These are phyloP conservation scores for Miamiensis avidus DNA, from an alignment of 169 alveolate genomes.

Conservation along the genomic window DNA sequence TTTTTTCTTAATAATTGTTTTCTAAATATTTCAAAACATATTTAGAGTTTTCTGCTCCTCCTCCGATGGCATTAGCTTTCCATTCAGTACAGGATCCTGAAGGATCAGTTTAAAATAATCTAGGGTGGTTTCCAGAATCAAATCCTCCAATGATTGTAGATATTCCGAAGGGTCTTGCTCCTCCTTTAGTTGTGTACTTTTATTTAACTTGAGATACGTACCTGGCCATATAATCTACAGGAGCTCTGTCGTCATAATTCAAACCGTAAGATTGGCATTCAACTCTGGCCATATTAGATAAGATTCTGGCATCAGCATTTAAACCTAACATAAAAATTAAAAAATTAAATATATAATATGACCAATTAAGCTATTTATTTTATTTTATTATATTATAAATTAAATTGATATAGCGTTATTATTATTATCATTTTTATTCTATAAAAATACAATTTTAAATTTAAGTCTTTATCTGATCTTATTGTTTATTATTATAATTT, in stretches of 20 bases:
- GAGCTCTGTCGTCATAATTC: conserved; percentile 94
- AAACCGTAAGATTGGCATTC: conserved; percentile 97
- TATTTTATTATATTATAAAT: no score
- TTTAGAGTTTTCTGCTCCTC: conserved; percentile 95
- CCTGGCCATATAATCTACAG: conserved; percentile 96
- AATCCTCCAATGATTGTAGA: conserved; percentile 95
- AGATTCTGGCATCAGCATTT: conserved; percentile 98
- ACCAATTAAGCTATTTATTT: no score
- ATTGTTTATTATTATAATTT: no score
- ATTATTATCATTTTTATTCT: no score
- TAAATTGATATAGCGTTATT: no score
- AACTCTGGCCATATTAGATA: conserved; percentile 94
- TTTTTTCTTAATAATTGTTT: conserved; percentile 91
- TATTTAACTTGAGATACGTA: conserved; percentile 95
- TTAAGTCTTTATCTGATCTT: no score
- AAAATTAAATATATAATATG: no score
- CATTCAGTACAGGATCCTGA: conserved; percentile 97
- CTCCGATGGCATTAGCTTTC: conserved; percentile 99
- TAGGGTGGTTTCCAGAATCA: conserved; percentile 88
- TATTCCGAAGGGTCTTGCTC: conserved; percentile 99
- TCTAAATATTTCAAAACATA: conserved; percentile 95
- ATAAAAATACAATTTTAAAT: no score
- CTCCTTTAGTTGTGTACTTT: conserved; percentile 97
- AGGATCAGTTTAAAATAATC: conserved; percentile 97
- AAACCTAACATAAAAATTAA: conserved; percentile 66